phyloP scores from a whole-genome alignment of 352 stramenopile genomes.

The Phytophthora agathidicida region DNA sequence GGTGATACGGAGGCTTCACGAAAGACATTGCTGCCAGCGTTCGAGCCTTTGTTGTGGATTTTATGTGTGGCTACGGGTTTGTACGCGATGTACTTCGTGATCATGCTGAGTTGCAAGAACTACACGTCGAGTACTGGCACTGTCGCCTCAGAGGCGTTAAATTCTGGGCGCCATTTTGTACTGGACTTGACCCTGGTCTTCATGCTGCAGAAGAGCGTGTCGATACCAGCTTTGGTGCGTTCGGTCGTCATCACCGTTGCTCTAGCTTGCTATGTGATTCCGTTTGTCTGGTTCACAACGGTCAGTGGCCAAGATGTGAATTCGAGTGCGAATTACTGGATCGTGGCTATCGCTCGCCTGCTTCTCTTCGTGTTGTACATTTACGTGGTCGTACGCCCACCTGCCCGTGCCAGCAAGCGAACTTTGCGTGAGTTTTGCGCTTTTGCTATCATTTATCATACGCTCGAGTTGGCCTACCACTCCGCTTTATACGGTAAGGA shows the following conservation, averaged over 20 bases:
- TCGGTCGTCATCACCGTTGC: constrained; percentile 35
- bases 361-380: constrained; percentile 41
- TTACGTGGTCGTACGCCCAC: constrained; percentile 47
- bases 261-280: constrained; percentile 48
- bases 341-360: constrained; percentile 33
- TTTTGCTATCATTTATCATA: constrained; percentile 46
- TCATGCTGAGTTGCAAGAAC: constrained; percentile 25
- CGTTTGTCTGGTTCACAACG: constrained; percentile 42
- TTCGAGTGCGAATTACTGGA: constrained; percentile 30
- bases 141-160: constrained; percentile 37
- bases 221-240: constrained; percentile 45
- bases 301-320: constrained; percentile 10
- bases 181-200: constrained; percentile 56
- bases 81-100: constrained; percentile 44
- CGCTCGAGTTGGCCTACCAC: constrained; percentile 41
- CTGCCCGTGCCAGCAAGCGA: constrained; percentile 46
- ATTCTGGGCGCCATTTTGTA: constrained; percentile 50
- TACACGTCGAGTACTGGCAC: constrained; percentile 22
- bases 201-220: constrained; percentile 62
- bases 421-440: constrained; percentile 51
- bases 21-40: constrained; percentile 55
- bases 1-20: constrained; percentile 45
- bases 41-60: constrained; percentile 58
- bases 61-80: constrained; percentile 28
- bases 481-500: constrained; percentile 39